Evolutionary conservation across 2,329 filamentous ascomycete species (phyloP), one percentile per base, ranked within the genome.

Genomic region (Fonsecaea monophora): DNA sequence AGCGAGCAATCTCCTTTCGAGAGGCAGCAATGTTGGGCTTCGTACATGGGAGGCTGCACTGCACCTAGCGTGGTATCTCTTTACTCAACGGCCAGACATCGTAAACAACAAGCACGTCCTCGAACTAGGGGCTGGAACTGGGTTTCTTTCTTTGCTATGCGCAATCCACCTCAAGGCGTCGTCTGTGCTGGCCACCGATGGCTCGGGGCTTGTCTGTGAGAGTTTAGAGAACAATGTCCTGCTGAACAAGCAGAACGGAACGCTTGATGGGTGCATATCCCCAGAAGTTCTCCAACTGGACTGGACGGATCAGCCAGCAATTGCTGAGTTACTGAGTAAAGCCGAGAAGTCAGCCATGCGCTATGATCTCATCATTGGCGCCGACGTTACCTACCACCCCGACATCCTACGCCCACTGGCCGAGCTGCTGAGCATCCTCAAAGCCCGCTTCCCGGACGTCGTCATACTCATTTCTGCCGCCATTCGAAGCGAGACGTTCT

Each of bases 11-110:
- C 67, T 73, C 12, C 67, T 73, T 12, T 71, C 70, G 1, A 65
- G 60, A 54, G 70, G 71, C 5, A 84, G 86, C 9, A 89, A 86
- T 1, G 90, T 89, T 0, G 89, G 89, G 0, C 85, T 88, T 57
- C 83, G 89, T 42, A 91, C 89, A 2, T 91, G 89, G 89, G 89
- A 90, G 77, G 89, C 87, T 4, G 86, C 88, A 6, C 78, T 91
- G 3, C 85, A 89, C 71, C 82, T 91, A 1, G 88, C 83, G 9
- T 82, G 85, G 2, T 90, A 86, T 73, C 80, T 91, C 2, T 76
- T 83, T 13, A 81, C 75, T 4, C 72, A 78, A 4, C 56, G 73
- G 10, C 85, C 85, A n/a, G 68, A 74, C 1, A 73, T 84, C 3
- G 76, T 90, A 18, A 72, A 73, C 3, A 83, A 80, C 2, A 88